These are phyloP conservation scores for Colletotrichum noveboracense DNA, from an alignment of 2,329 filamentous ascomycete genomes.

Conservation along the genomic window DNA sequence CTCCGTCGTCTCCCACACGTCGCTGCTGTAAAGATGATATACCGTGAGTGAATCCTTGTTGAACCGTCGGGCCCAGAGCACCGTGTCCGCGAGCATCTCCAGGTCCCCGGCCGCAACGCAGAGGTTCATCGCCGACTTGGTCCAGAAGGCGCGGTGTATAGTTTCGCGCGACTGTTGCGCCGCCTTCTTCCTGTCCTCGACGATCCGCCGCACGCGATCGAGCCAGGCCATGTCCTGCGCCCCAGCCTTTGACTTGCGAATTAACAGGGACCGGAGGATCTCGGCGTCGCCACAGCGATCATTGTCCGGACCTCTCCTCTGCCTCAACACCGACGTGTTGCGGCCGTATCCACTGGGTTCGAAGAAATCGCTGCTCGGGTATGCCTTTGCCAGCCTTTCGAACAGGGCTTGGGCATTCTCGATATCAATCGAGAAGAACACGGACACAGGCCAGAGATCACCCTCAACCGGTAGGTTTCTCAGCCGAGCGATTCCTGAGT, in stretches of 20 bases:
- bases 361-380: neutral
- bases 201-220: slow-evolving; percentile 6
- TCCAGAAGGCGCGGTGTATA: slow-evolving; percentile 28
- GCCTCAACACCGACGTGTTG: neutral
- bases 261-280: neutral
- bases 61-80: slow-evolving; percentile 33
- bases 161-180: slow-evolving; percentile 27
- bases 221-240: slow-evolving; percentile 14
- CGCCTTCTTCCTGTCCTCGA: slow-evolving; percentile 26
- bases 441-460: neutral
- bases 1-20: slow-evolving; percentile 21
- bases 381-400: neutral
- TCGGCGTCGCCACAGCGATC: neutral
- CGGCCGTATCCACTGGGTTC: accelerated
- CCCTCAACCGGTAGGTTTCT: neutral
- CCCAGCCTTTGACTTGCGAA: neutral
- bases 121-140: slow-evolving; percentile 29
- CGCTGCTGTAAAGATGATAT: slow-evolving; percentile 19
- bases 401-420: neutral
- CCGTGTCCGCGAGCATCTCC: slow-evolving; percentile 24
- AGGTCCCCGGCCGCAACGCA: slow-evolving; percentile 29
- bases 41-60: slow-evolving; percentile 28
- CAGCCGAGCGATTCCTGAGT: neutral
- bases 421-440: neutral
- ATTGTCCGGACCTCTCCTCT: neutral